phyloP scores from a whole-genome alignment of 2,329 filamentous ascomycete species.

The Hymenoscyphus occultus region DNA sequence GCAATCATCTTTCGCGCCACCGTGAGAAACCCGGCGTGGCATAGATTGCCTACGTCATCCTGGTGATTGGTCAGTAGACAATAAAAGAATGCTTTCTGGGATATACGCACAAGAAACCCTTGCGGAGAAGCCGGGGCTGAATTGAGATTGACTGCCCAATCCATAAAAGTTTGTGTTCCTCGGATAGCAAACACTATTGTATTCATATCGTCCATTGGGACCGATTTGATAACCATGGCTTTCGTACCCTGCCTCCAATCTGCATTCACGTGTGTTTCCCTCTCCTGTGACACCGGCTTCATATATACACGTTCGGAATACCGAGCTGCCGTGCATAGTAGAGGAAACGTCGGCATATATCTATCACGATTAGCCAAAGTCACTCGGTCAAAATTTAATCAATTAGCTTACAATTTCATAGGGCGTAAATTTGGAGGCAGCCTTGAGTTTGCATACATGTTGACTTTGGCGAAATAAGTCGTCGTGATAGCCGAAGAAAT shows the following conservation, averaged over 20 bases:
- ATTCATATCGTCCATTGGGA: conserved; percentile 73
- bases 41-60: conserved; percentile 73
- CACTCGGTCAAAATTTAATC: neutral
- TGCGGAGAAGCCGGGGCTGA: conserved; percentile 61
- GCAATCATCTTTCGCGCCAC: conserved; percentile 73
- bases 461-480: conserved; percentile 72
- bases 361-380: conserved; percentile 39
- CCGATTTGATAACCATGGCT: conserved; percentile 79
- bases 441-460: conserved; percentile 74
- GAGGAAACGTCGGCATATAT: conserved; percentile 71
- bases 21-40: conserved; percentile 76
- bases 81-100: too few relatives aligned
- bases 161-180: conserved; percentile 75
- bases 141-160: conserved; percentile 83
- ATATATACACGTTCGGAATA: conserved; percentile 75
- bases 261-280: conserved; percentile 66
- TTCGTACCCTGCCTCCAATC: conserved; percentile 75
- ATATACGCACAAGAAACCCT: conserved; percentile 57
- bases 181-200: conserved; percentile 82
- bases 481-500: conserved; percentile 42
- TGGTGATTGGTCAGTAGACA: conserved; percentile 25
- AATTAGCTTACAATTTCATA: conserved; percentile 57
- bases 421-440: conserved; percentile 65
- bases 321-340: conserved; percentile 74
- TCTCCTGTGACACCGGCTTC: conserved; percentile 58